Percentiles rank a stretch among this genome's conserved stretches.
Conservation (phyloP, 2,329 filamentous ascomycete genomes). For the Aspergillus sp. region DNA sequence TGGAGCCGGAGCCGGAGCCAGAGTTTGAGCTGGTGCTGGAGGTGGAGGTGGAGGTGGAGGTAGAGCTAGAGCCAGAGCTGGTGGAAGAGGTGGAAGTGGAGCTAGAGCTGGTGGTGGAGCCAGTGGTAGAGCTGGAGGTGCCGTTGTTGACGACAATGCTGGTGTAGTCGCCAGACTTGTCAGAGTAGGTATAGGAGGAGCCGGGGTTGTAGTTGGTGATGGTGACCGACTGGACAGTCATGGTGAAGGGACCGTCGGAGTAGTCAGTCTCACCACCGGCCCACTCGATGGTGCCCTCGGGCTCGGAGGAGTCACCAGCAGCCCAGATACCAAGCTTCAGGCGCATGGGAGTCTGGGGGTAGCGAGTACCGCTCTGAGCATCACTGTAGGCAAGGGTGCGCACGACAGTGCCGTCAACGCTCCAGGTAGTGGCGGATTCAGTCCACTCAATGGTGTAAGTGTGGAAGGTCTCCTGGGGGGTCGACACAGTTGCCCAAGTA, state of each 20-base stretch:
- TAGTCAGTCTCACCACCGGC: conserved; percentile 71
- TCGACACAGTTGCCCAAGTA: conserved; percentile 67
- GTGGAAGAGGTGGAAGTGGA: conserved; percentile 8
- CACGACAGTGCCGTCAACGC: conserved; percentile 61
- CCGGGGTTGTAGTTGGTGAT: conserved; percentile 58
- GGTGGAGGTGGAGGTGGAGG: conserved; percentile 10
- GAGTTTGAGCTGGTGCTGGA: conserved; percentile 13
- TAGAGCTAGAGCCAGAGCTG: conserved; percentile 12
- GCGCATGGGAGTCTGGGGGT: conserved; percentile 74
- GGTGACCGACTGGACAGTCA: conserved; percentile 68
- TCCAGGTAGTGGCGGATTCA: conserved; percentile 63
- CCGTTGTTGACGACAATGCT: conserved; percentile 56
- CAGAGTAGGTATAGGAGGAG: conserved; percentile 52
- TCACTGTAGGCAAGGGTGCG: conserved; percentile 64
- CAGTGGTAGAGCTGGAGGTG: conserved; percentile 13
- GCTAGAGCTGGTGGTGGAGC: conserved; percentile 9
- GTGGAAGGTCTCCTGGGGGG: conserved; percentile 55
- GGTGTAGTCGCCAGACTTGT: conserved; percentile 61
- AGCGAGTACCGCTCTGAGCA: conserved; percentile 59
- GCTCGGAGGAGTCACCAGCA: conserved; percentile 55
- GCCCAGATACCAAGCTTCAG: conserved; percentile 71
- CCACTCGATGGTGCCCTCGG: conserved; percentile 62
- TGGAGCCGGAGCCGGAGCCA: conserved; percentile 9
- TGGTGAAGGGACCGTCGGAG: conserved; percentile 65
- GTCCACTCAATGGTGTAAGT: conserved; percentile 65